Base-by-base conservation (phyloP, 805 yeast genomes). In the Candida railenensis region DNA sequence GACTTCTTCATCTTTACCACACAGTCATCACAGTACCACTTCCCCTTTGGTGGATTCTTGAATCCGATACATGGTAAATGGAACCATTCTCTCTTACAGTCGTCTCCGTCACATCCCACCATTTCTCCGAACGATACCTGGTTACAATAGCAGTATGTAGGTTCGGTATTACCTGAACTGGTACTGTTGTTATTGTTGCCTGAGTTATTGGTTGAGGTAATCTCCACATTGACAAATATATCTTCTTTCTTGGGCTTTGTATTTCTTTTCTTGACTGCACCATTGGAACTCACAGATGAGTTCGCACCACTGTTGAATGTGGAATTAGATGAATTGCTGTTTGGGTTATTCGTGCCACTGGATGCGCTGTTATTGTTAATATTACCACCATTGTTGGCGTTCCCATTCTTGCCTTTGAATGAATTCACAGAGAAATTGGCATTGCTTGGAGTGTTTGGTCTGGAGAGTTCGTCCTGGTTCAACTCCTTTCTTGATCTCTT, bases 81-180 rank as follows among this genome's bases (percentile, higher is more conserved):
- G 69, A 91, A 91, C 98, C 98, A 91, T 65, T 91, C 98, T 45
- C 89, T 75, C 62, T 83, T 83, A 71, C 98, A 92, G 48, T 84
- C 82, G 32, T 88, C 91, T 11, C 97, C 97, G 60, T 94, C 99
- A 69, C 99, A 94, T 2, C 96, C 99, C 49, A 94, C 97, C 99
- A 94, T 94, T 60, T 94, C 98, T 16, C 99, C 99, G 62, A 87
- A 94, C 3, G 97, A 92, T 0, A 91, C 96, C 63, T 91, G 97
- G 63, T 90, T 89, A 69, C 99, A 94, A 69, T 92, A 91, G 66
- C 99, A 94, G 63, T 92, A 92, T 2, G 90, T 80, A 0, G 96
- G 96, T 58, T 91, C 97, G 45, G 45, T 54, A 41, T 47, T 50
- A 11, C 46, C 45, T 40, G 48, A 22, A 16, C 39, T 30, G 15